A percentile compares a stretch with the other conserved stretches of the same genome.
Evolutionary conservation across 73 alveolate genomes (phyloP).

Genomic region (Symbiodinium natans): DNA sequence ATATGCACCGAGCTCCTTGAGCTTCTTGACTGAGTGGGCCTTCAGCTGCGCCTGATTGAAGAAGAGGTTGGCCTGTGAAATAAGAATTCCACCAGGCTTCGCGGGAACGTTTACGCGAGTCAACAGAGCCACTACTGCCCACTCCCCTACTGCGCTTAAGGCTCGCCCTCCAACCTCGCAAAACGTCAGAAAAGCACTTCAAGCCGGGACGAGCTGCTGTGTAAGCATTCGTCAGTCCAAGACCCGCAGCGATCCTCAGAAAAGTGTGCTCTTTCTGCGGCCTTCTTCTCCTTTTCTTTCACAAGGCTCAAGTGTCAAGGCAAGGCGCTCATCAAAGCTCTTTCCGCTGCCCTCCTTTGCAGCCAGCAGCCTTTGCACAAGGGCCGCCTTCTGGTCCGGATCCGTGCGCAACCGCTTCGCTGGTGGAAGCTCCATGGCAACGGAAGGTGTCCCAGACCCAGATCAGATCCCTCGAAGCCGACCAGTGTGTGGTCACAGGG

Average conservation of each 20-base stretch:
- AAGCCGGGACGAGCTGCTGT: conserved; percentile 23
- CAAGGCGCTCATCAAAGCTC: conserved; percentile 53
- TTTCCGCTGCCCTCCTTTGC: conserved; percentile 24
- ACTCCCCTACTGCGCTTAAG: too few species aligned
- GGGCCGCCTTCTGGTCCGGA: conserved; percentile 62
- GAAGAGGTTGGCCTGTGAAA: conserved; percentile 48
- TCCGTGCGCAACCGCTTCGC: conserved; percentile 2
- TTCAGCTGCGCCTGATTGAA: conserved; percentile 77
- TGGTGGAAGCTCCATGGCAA: conserved; percentile 20
- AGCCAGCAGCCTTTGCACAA: conserved; percentile 57
- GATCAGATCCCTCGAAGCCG: not conserved
- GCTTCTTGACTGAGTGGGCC: conserved; percentile 24
- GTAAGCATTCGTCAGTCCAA: conserved; percentile 58
- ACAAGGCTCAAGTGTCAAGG: not conserved
- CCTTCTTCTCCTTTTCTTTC: not conserved
- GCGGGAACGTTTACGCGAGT: not conserved
- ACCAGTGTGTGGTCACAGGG: too few species aligned
- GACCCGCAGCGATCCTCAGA: conserved; percentile 48
- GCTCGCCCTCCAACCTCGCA: too few species aligned
- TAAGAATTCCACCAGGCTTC: not conserved
- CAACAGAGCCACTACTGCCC: not conserved
- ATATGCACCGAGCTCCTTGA: too few species aligned
- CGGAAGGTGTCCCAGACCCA: too few species aligned
- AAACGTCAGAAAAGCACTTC: too few species aligned
- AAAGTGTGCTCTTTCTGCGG: not conserved